Evolutionary conservation across 495 filamentous ascomycete genomes (phyloP), one percentile per base, ranked within the genome.

Genomic region (Penicillium taxi): DNA sequence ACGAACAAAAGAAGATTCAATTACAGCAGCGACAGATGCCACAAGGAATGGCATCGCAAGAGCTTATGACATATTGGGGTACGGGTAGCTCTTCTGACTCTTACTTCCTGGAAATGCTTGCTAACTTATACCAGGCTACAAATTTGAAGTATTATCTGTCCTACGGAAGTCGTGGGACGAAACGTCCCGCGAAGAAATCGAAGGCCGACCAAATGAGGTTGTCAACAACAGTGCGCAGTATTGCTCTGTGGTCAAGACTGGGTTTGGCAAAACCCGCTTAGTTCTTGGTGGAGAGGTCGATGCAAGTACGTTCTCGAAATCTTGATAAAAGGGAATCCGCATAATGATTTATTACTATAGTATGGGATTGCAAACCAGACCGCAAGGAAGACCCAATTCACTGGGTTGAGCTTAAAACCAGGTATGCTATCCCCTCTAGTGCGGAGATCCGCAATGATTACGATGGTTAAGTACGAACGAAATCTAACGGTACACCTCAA

Each of bases 321-420:
- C 35, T 24, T 11, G 22, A 11, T 11, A 11, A 11, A 11, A 24
- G 22, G 22, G 6, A 6, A 6, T 24, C 22, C 11, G 22, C 6
- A 6, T 24, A 6, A 6, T 6, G 11, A 6, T 24, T 30, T 26
- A 18, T 35, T 26, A 26, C 32, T 14, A 5, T 40, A 84, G 84
- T 94, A 12, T 90, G 87, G 86, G 87, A 91, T 51, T 70, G 64
- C 38, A 90, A 88, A 52, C 84, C 87, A 0, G 58, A 50, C 0
- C 62, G 73, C 20, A 72, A 72, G 32, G 75, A 77, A 23, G 68
- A 69, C 4, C 78, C 82, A 1, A 83, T 85, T 35, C 80, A 90
- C 42, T 99, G 89, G 81, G 80, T 99, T 11, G 91, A 99, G 58
- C 70, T 99, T 32, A 99, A 99, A 56, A 96, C 91, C 0, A n/a